These are phyloP conservation scores for Fusarium tuaranense DNA, from an alignment of 2,329 filamentous ascomycete genomes.

Conservation along the genomic window DNA sequence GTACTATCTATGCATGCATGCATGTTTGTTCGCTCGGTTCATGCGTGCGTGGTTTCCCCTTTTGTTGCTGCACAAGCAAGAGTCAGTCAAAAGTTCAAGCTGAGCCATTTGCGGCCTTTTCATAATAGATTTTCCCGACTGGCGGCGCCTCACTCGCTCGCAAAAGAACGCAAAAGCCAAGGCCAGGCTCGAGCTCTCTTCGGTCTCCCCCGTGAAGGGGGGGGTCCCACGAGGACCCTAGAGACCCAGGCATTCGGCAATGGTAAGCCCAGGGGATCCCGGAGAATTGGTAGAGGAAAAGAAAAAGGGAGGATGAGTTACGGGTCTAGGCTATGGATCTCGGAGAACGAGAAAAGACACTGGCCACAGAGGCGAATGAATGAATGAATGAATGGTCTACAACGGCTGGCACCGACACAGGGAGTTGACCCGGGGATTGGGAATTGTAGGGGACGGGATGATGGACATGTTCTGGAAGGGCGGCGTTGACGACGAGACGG, in stretches of 20 bases:
- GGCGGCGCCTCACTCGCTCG: neutral
- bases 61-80: neutral
- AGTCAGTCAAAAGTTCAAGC: neutral
- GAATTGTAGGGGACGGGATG: neutral
- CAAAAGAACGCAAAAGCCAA: constrained; percentile 11
- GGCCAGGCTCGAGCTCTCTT: constrained; percentile 7
- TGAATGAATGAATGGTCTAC: neutral
- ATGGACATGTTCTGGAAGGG: constrained; percentile 35
- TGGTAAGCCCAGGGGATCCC: constrained; percentile 6
- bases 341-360: neutral
- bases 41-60: constrained; percentile 1
- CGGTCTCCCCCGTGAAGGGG: constrained; percentile 28
- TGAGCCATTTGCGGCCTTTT: constrained; percentile 37
- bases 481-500: constrained; percentile 21
- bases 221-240: constrained; percentile 14
- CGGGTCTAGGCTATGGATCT: neutral
- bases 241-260: constrained; percentile 19
- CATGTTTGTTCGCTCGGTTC: neutral
- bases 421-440: constrained; percentile 32
- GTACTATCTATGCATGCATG: constrained; percentile 11
- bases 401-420: neutral
- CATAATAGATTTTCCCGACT: neutral
- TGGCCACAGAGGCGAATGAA: neutral
- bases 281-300: neutral
- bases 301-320: neutral